These are phyloP conservation scores for Naganishia cerealis DNA, from an alignment of 1,284 basidiomycete genomes.

Conservation along the genomic window DNA sequence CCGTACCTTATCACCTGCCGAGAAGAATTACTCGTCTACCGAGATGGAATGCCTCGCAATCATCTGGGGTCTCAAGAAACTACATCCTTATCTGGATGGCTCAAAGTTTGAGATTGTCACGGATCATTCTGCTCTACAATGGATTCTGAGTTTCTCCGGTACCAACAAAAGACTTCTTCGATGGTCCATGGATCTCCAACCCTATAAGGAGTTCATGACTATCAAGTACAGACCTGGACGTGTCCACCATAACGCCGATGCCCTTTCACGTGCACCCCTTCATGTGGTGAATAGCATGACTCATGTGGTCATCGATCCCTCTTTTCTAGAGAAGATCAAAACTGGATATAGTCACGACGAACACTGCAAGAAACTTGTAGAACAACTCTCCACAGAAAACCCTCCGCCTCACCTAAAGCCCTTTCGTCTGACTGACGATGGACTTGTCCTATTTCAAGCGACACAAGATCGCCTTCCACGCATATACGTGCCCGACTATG, in stretches of 20 bases:
- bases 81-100: conserved; percentile 30
- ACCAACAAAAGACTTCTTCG: too few relatives aligned
- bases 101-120: conserved; percentile 14
- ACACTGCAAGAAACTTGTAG: background rate
- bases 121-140: too few relatives aligned
- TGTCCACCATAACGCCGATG: background rate
- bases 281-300: background rate
- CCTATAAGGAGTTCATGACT: conserved; percentile 10
- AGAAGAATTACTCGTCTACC: conserved; percentile 31
- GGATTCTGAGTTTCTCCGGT: too few relatives aligned
- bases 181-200: too few relatives aligned
- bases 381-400: background rate
- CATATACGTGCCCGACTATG: conserved; percentile 2
- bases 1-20: conserved; percentile 15
- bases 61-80: conserved; percentile 29
- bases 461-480: background rate
- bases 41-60: conserved; percentile 30
- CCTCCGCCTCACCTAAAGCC: conserved; percentile 8
- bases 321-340: background rate
- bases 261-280: conserved; percentile 2
- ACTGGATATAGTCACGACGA: background rate
- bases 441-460: background rate
- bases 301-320: conserved; percentile 31
- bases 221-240: conserved; percentile 16
- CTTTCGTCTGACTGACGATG: background rate